Evolutionary conservation across 2,329 filamentous ascomycete species (phyloP).

Genomic region (Hypoxylon sp.): DNA sequence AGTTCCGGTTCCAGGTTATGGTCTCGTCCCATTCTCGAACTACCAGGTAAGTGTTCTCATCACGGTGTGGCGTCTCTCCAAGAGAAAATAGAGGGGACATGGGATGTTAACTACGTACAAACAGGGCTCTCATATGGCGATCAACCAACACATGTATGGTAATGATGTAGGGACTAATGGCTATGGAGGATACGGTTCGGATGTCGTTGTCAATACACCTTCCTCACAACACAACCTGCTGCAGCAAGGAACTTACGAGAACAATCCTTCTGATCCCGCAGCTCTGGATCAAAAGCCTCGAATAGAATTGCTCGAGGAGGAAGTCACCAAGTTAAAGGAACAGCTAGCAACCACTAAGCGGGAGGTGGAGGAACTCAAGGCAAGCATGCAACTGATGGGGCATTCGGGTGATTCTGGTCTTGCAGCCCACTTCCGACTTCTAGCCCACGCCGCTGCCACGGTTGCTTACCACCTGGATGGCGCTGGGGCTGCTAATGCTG

Average conservation of each 20-base stretch:
- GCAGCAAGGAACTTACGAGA: not conserved
- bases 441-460: not conserved
- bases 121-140: not conserved
- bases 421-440: not conserved
- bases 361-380: not conserved
- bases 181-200: not conserved
- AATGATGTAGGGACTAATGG: not conserved
- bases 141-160: not conserved
- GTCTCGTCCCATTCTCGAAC: not conserved
- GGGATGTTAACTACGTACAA: not conserved
- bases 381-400: not conserved
- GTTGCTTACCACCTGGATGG: not conserved
- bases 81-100: not conserved
- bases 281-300: not conserved
- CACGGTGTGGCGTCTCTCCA: not conserved
- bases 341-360: not conserved
- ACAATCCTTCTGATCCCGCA: not conserved
- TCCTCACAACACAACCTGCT: not conserved
- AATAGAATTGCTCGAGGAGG: not conserved
- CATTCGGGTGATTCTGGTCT: not conserved
- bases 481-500: not conserved
- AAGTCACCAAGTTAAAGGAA: not conserved
- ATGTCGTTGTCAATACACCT: not conserved
- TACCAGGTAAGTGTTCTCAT: not conserved
- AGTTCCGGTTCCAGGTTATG: not conserved